phyloP scores from a whole-genome alignment of 495 filamentous ascomycete genomes.

The Cetradonia linearis region DNA sequence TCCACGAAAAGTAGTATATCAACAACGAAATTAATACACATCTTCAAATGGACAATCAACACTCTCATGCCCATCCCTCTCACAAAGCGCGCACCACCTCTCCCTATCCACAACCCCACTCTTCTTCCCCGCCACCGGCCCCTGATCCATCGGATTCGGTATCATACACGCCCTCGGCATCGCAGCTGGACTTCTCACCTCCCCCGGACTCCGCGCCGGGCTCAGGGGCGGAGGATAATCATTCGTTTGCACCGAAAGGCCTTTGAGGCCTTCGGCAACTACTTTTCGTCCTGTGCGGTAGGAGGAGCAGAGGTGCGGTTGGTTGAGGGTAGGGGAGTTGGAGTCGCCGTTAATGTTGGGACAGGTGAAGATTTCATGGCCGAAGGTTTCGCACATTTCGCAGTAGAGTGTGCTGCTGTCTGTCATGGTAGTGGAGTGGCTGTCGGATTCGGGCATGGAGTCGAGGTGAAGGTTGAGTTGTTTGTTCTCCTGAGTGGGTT shows the following conservation, averaged over 20 bases:
- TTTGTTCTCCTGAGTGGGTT: not conserved
- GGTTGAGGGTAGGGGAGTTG: conserved; percentile 19
- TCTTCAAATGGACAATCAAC: conserved; percentile 93
- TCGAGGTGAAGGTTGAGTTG: conserved; percentile 7
- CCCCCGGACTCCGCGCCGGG: conserved; percentile 26
- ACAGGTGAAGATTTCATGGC: conserved; percentile 89
- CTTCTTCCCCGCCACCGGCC: conserved; percentile 70
- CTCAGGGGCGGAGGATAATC: conserved; percentile 28
- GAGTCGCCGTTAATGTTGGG: conserved; percentile 66
- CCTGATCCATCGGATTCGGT: conserved; percentile 55
- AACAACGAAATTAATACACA: not conserved
- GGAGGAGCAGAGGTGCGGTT: conserved; percentile 14
- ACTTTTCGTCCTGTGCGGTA: conserved; percentile 36
- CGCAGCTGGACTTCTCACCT: conserved; percentile 16
- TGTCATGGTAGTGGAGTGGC: conserved; percentile 57
- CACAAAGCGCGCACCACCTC: conserved; percentile 97
- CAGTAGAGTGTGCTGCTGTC: conserved; percentile 74
- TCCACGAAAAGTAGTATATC: not conserved
- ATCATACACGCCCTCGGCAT: conserved; percentile 27
- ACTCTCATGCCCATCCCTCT: conserved; percentile 90
- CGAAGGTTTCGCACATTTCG: conserved; percentile 88
- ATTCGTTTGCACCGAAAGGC: conserved; percentile 27
- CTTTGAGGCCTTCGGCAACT: conserved; percentile 37
- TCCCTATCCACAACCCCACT: conserved; percentile 65
- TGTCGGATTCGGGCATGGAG: conserved; percentile 35